Evolutionary conservation across 495 filamentous ascomycete species (phyloP), one percentile per base, ranked within the genome.

Genomic region (Ramalina intermedia): DNA sequence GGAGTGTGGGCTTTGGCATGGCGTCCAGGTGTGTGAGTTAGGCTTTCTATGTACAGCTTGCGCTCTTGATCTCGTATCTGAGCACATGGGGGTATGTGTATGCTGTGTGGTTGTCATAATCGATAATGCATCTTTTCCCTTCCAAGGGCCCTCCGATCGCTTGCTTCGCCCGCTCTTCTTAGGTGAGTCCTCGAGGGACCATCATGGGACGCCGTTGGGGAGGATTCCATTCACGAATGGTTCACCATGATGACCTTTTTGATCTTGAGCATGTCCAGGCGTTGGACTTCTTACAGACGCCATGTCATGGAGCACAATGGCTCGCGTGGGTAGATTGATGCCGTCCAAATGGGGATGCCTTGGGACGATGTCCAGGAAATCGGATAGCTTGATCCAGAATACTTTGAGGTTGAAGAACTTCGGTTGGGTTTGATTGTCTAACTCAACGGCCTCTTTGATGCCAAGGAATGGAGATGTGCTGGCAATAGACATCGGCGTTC

Each of bases 351-450:
- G 84, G 41, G 76, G 75, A 47, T 84, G 73, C 52, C 78, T 78
- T 14, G 82, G 80, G 27, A 85, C 73, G 35, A 82, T 74, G 56
- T 74, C 77, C 70, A 83, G 75, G 61, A 87, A 84, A 59, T 87
- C 84, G 45, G 80, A 80, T 43, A 82, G 73, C 78, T 79, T 83
- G 56, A 89, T 74, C 71, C 85, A 87, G 62, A 89, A 89, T 60
- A 87, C 69, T 49, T 72, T 67, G 65, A 77, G 68, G 16, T 41
- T 38, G 48, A 73, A 72, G 58, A 74, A 75, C 52, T 73, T 75
- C 37, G 68, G 69, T 37, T 65, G 60, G 6, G 69, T 71, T 53
- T 73, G 69, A 24, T 51, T 46, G 35, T 61, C 56, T 29, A 61
- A 45, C 7, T 37, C 24, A 21, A 49, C 47, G 20, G 43, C 46